A percentile compares a stretch with the other conserved stretches of the same genome.
phyloP scores from a whole-genome alignment of 495 filamentous ascomycete species.

The Terfezia boudieri region DNA sequence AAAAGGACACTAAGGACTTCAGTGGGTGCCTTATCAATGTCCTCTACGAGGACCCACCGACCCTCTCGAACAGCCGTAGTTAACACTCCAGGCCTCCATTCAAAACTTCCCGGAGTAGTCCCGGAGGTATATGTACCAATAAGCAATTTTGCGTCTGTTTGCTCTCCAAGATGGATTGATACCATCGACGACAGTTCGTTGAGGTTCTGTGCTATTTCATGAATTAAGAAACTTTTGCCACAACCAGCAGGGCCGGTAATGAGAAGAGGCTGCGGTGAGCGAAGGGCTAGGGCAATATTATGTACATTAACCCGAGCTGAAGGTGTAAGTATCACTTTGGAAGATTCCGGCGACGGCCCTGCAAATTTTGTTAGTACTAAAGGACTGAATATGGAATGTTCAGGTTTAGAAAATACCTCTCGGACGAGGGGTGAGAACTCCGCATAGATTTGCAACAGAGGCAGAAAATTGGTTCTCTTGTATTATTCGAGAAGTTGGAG shows the following conservation, averaged over 20 bases:
- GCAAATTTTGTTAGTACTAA: constrained; percentile 34
- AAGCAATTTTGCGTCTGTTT: constrained; percentile 87
- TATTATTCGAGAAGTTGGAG: constrained; percentile 18
- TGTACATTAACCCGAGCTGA: constrained; percentile 50
- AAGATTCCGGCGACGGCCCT: constrained; percentile 26
- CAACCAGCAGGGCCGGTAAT: constrained; percentile 66
- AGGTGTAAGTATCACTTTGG: constrained; percentile 43
- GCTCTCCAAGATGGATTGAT: constrained; percentile 85
- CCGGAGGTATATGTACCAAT: constrained; percentile 81
- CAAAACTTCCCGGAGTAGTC: constrained; percentile 65
- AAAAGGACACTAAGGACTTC: constrained; percentile 81
- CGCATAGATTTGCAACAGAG: constrained; percentile 28
- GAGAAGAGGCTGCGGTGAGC: constrained; percentile 44
- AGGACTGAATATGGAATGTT: constrained; percentile 32
- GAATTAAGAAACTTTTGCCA: constrained; percentile 73
- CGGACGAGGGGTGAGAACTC: constrained; percentile 13
- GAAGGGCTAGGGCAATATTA: constrained; percentile 40
- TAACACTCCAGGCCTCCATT: constrained; percentile 81
- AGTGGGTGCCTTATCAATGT: constrained; percentile 84
- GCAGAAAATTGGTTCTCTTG: constrained; percentile 25
- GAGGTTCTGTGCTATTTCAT: constrained; percentile 56
- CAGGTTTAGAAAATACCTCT: constrained; percentile 13
- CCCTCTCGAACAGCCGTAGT: constrained; percentile 86
- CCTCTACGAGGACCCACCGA: constrained; percentile 89
- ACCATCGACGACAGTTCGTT: constrained; percentile 55